Evolutionary conservation across 805 yeast genomes (phyloP).

Genomic region (Lachancea waltii): DNA sequence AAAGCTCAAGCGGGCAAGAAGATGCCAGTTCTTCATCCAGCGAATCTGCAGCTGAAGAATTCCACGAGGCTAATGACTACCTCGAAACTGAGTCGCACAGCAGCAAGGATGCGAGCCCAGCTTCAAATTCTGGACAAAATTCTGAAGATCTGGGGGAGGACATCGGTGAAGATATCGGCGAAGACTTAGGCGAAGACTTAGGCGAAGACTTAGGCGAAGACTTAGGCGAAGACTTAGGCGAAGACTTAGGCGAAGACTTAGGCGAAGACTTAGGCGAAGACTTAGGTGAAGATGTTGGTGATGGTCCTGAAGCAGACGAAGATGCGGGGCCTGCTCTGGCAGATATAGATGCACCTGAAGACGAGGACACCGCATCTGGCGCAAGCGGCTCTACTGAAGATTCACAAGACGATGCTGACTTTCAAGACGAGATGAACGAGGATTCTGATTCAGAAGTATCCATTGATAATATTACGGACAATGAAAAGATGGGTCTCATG

Average conservation of each 20-base stretch:
- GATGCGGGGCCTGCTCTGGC: constrained; percentile 34
- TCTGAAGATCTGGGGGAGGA: constrained; percentile 31
- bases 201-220: constrained; percentile 11
- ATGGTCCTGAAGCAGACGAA: constrained; percentile 11
- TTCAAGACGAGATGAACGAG: constrained; percentile 8
- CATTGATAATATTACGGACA: constrained; percentile 25
- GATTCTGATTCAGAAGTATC: constrained; percentile 22
- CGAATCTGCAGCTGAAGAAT: constrained; percentile 6
- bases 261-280: constrained; percentile 28
- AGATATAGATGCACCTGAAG: constrained; percentile 20
- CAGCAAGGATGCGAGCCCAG: constrained; percentile 34
- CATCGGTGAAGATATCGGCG: constrained; percentile 31
- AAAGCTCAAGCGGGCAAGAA: constrained; percentile 30
- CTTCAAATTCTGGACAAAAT: constrained; percentile 8
- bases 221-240: constrained; percentile 12
- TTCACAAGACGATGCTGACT: constrained; percentile 8
- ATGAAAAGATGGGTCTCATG: constrained; percentile 25
- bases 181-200: constrained; percentile 27
- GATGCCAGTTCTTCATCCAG: constrained; percentile 11
- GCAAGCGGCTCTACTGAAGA: not conserved
- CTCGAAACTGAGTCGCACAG: constrained; percentile 13
- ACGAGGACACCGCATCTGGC: constrained; percentile 10
- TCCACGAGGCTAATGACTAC: constrained; percentile 8
- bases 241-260: constrained; percentile 31
- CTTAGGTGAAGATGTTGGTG: constrained; percentile 19